A percentile compares a stretch with the other conserved stretches of the same genome.
Conservation (phyloP, 2,329 filamentous ascomycete species). For the Fusarium goolgardi region DNA sequence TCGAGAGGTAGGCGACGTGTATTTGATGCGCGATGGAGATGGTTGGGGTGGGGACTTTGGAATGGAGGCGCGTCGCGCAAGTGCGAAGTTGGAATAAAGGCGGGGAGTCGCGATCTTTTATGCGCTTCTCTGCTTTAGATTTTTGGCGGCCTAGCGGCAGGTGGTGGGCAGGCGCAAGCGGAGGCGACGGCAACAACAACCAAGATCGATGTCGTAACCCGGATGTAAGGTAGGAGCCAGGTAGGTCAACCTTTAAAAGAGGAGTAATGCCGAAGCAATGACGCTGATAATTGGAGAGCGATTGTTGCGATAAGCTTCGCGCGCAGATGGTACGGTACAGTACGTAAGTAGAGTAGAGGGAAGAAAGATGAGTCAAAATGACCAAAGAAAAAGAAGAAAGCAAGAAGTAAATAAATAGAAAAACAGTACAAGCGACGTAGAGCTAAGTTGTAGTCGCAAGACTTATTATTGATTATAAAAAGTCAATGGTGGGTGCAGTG, state of each 20-base stretch:
- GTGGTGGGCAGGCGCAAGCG: conserved; percentile 18
- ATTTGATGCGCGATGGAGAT: conserved; percentile 33
- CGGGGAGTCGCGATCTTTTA: conserved; percentile 38
- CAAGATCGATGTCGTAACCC: conserved; percentile 33
- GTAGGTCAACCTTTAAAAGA: conserved; percentile 32
- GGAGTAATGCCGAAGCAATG: conserved; percentile 32
- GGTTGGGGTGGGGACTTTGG: conserved; percentile 30
- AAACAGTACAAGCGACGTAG: conserved; percentile 21
- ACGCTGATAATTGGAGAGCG: conserved; percentile 31
- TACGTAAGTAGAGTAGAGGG: conserved; percentile 9
- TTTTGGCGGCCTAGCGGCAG: conserved; percentile 39
- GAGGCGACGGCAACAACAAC: conserved; percentile 37
- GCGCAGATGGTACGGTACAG: conserved; percentile 15
- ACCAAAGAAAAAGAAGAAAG: conserved; percentile 27
- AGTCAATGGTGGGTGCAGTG: conserved; percentile 10
- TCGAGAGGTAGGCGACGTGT: conserved; percentile 11
- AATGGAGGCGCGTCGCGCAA: conserved; percentile 44
- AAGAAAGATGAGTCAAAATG: conserved; percentile 7
- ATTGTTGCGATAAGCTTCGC: conserved; percentile 16
- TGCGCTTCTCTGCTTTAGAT: conserved; percentile 15
- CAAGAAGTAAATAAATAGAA: conserved; percentile 16
- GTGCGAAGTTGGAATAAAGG: conserved; percentile 26
- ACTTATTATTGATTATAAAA: conserved; percentile 40
- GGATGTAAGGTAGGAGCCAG: conserved; percentile 25
- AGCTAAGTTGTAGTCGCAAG: conserved; percentile 21